Base-by-base conservation (phyloP, 1,284 basidiomycete genomes). In the Boletus semigastroideus region DNA sequence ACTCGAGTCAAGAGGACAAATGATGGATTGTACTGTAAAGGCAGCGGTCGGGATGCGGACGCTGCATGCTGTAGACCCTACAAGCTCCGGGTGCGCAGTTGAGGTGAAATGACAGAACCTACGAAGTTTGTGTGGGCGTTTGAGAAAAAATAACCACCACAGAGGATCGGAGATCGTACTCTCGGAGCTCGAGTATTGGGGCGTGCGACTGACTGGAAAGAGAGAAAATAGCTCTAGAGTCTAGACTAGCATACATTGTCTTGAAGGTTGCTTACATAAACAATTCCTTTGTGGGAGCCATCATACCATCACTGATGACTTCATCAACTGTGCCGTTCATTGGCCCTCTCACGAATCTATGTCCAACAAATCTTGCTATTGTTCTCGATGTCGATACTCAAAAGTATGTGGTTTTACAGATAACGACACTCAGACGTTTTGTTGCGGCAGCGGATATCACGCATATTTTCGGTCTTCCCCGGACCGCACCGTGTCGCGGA, bases 261-360 rank as follows among this genome's bases (percentile, higher is more conserved):
- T n/a, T n/a, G n/a, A n/a, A n/a, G n/a, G n/a, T n/a, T 30, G 12
- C 0, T 64, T 61, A 63, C 41, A 17, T 64, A 60, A 64, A n/a
- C 38, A 34, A 16, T 7, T 41, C 42, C 12, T 48, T 27, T 13
- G 19, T 12, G 8, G 16, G 14, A 37, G 22, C 20, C 25, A 25
- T 22, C 25, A 25, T 7, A 25, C 13, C 31, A 12, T 31, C 27
- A 39, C 4, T 39, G 27, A 39, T 28, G 19, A n/a, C n/a, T 13
- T 5, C 17, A 34, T 19, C 41, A 30, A 25, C 30, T 28, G 36
- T 34, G 7, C 34, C 53, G 28, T 20, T 17, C 13, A 36, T 16
- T 34, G 34, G 2, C 30, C 20, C 33, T 51, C 43, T 49, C 58
- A 48, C 48, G 43, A 41, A 36, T 13, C 33, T 16, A 25, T 33